Base-by-base conservation (phyloP, 208 protist species). In the Crithidia mellificae region DNA sequence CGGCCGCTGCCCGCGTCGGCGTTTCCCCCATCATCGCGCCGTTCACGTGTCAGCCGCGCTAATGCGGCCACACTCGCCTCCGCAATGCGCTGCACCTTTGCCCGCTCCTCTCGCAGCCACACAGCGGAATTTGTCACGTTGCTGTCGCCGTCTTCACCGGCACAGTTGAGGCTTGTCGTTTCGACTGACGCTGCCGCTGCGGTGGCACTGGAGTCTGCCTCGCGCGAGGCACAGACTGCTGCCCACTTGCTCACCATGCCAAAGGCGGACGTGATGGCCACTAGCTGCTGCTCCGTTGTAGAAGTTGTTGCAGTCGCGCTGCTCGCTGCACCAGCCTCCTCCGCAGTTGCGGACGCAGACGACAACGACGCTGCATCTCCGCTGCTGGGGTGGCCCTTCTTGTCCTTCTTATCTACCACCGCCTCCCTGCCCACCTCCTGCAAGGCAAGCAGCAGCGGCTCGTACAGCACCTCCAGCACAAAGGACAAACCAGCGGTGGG, bases 251-350 rank as follows among this genome's bases (percentile, higher is more conserved):
- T 50, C 34, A 91, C 59, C 49, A 95, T 83, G 29, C 22, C 54
- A 62, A 93, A 86, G 8, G 87, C 85, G 17, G 87, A 92, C 6
- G 77, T 58, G 38, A 95, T 58, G 14, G 80, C 82, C 2, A 59
- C 74, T 0, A 81, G 64, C 22, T 84, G 68, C 58, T 87, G 80
- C 68, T 74, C 72, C 43, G 43, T 46, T 3, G 25, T 63, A 11
- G 41, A 49, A 20, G 27, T 17, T n/a, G 17, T 47, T 6, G 5
- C 27, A 39, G 9, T 34, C 34, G 7, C 34, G 34, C 11, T 11
- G 34, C 7, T 11, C 34, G 34, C 5, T 5, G 34, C 34, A 11
- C 5, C 34, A 5, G 11, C 34, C 34, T 5, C 5, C 34, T 38
- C 34, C 34, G 34, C 34, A 12, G 34, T 12, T 5, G 34, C 5